Base-by-base conservation (phyloP, 176 grass and related monocot species). In the Rhynchospora tenuis region DNA sequence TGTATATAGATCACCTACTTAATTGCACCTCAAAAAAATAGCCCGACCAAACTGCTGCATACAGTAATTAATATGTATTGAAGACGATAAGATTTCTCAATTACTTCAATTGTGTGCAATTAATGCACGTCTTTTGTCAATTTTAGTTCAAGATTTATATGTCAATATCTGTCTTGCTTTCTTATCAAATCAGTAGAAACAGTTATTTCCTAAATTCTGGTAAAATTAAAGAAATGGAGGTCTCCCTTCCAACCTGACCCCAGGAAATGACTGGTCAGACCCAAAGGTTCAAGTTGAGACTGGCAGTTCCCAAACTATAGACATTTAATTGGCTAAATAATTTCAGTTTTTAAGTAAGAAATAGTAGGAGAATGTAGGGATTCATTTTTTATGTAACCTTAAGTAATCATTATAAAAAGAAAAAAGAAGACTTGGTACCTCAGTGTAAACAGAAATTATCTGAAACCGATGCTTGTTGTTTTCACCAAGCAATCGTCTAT, bases 391-490 rank as follows among this genome's bases (percentile, higher is more conserved):
- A 38, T 38, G 33, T 38, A 38, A 38, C 33, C 0, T 38, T 38
- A 38, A 38, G 33, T 38, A 38, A 75, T 26, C 72, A 54, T 75
- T 75, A 7, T 27, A 69, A 6, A 59, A 4, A 27, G 6, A 61
- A 9, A 55, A 23, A 19, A 46, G 27, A 77, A 75, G 85, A 65
- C 46, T 8, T 11, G 61, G 86, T 90, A 99, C 96, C 96, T 99
- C 96, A 0, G 81, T 85, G 87, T 95, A 95, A 59, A 95, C 86
- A 56, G 87, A 88, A 81, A 92, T 31, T 56, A 99, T 92, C 88
- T 99, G 92, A 57, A 82, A 52, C 86, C 93, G 85, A 89, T 95
- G 83, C 50, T 95, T 92, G 65, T 83, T 93, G 0, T 95, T 84
- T 82, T 93, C 89, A 67, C 89, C 96, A 64, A 95, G 83, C 86